phyloP scores from a whole-genome alignment of 2,329 filamentous ascomycete species.

The Talaromyces sp. region DNA sequence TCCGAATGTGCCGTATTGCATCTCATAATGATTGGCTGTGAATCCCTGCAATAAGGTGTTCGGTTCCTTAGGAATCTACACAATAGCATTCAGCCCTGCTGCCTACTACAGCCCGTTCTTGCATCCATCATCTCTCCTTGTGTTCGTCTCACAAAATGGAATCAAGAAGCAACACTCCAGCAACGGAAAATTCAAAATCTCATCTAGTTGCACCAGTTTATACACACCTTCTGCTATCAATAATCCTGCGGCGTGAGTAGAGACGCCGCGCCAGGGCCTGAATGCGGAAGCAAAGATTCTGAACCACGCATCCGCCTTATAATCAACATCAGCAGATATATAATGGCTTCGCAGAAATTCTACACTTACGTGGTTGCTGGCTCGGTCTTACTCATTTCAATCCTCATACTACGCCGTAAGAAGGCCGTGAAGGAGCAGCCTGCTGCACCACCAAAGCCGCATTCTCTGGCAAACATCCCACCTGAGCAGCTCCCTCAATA shows the following conservation, averaged over 20 bases:
- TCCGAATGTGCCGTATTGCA: neutral
- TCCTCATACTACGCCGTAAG: neutral
- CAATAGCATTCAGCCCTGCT: too few relatives aligned
- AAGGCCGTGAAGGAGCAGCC: slow-evolving; percentile 1
- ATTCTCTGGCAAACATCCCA: slow-evolving; percentile 11
- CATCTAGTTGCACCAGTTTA: too few relatives aligned
- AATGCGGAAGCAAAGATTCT: too few relatives aligned
- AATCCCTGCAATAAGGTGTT: neutral
- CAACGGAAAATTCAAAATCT: neutral
- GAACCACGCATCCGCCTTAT: too few relatives aligned
- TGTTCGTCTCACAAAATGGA: neutral
- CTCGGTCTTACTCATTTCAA: slow-evolving; percentile 2
- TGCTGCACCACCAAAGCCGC: slow-evolving; percentile 7
- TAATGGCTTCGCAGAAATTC: slow-evolving; percentile 2
- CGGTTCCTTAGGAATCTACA: too few relatives aligned
- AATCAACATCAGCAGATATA: too few relatives aligned
- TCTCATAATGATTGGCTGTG: neutral
- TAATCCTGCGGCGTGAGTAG: neutral
- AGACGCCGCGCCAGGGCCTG: neutral
- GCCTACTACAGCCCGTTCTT: neutral
- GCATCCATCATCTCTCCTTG: neutral
- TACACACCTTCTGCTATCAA: too few relatives aligned
- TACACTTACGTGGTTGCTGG: slow-evolving; percentile 4
- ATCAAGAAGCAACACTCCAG: neutral
- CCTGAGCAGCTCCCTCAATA: slow-evolving; percentile 13